These are phyloP conservation scores for Pseudonitzschia multiseries DNA, from an alignment of 108 stramenopile genomes.

Conservation along the genomic window DNA sequence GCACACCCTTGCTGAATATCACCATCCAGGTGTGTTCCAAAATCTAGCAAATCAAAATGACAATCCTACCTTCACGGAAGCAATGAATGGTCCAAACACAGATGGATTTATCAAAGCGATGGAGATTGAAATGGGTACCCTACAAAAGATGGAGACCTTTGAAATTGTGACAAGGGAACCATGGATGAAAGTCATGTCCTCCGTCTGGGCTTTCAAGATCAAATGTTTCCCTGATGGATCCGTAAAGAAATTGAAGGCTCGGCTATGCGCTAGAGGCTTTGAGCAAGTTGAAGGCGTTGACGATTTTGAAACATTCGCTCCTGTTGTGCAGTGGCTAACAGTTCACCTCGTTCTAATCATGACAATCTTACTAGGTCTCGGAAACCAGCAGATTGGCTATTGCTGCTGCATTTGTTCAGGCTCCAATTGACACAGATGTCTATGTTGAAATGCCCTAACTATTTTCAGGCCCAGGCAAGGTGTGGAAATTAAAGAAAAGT, in stretches of 20 bases:
- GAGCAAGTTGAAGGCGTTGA: slow-evolving; percentile 60
- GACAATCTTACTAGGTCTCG: slow-evolving; percentile 26
- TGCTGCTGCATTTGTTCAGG: slow-evolving; percentile 56
- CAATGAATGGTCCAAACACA: no score
- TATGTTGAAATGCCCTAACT: slow-evolving; percentile 52
- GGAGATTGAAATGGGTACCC: no score
- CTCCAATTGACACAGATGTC: slow-evolving; percentile 25
- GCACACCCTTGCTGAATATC: no score
- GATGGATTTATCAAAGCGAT: no score
- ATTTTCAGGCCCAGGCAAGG: slow-evolving; percentile 29
- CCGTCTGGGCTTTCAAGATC: slow-evolving; percentile 39
- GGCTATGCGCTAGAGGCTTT: slow-evolving; percentile 57
- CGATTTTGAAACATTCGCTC: slow-evolving; percentile 48
- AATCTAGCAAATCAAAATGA: neutral
- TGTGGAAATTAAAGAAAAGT: slow-evolving; percentile 31
- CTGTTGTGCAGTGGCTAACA: slow-evolving; percentile 57
- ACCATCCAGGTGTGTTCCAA: no score
- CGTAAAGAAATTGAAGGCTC: neutral
- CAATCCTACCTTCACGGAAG: no score
- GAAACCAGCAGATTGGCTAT: slow-evolving; percentile 48
- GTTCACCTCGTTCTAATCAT: slow-evolving; percentile 39
- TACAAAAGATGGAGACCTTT: no score
- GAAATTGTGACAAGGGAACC: no score
- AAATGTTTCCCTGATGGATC: slow-evolving; percentile 51
- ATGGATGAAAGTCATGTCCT: slow-evolving; percentile 17